phyloP scores from a whole-genome alignment of 176 grass and related monocot genomes.

The Carex parvula region DNA sequence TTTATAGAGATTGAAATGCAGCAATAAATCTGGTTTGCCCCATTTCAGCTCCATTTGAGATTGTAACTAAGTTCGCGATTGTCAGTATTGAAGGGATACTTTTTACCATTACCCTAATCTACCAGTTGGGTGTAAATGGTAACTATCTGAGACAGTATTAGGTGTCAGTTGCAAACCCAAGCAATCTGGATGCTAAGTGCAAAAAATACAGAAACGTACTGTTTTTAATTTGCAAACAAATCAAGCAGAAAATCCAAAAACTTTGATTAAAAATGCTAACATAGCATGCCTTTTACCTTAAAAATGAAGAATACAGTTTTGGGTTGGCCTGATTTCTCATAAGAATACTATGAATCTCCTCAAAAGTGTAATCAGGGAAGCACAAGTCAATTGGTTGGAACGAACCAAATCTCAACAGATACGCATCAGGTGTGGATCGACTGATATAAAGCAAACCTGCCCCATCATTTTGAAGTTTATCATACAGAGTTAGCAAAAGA shows the following conservation, averaged over 20 bases:
- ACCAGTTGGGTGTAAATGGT: neutral
- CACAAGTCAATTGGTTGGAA: conserved; percentile 58
- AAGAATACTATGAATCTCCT: conserved; percentile 56
- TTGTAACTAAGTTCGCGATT: neutral
- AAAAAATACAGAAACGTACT: neutral
- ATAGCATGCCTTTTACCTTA: conserved; percentile 40
- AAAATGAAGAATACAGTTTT: conserved; percentile 66
- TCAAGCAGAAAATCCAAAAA: neutral
- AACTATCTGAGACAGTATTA: neutral
- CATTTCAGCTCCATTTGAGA: neutral
- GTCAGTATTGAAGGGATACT: neutral
- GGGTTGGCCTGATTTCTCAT: conserved; percentile 59
- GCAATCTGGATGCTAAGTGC: neutral
- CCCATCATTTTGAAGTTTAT: conserved; percentile 48
- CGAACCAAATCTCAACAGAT: conserved; percentile 66
- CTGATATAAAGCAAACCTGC: conserved; percentile 81
- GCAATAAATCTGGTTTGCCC: neutral
- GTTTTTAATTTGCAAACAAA: neutral
- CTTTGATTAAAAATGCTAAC: conserved; percentile 6
- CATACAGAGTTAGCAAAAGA: conserved; percentile 57
- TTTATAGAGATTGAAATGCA: neutral
- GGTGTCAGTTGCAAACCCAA: neutral
- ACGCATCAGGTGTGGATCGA: conserved; percentile 59
- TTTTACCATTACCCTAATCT: conserved; percentile 1
- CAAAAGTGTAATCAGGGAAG: conserved; percentile 80